These are phyloP conservation scores for Aspergillus melleus DNA, from an alignment of 2,329 filamentous ascomycete species.

Conservation along the genomic window DNA sequence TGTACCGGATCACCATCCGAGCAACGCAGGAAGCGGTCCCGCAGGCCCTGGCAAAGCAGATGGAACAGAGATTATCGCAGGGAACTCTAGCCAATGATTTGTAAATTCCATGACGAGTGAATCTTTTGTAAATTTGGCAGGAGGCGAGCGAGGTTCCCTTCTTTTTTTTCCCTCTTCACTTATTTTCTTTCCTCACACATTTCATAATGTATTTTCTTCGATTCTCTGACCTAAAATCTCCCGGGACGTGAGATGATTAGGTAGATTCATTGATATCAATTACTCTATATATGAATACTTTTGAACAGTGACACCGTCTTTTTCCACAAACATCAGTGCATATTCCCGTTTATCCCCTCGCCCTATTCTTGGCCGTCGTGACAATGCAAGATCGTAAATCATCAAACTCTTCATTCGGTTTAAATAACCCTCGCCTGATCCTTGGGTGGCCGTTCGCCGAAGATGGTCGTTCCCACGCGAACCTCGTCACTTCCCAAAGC, in stretches of 20 bases:
- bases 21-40: slow-evolving; percentile 92
- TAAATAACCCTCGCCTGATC: slow-evolving; percentile 69
- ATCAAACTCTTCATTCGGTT: slow-evolving; percentile 1
- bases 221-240: not conserved
- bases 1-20: slow-evolving; percentile 90
- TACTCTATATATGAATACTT: slow-evolving; percentile 8
- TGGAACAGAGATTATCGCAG: slow-evolving; percentile 77
- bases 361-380: not conserved
- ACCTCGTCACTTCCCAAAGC: slow-evolving; percentile 83
- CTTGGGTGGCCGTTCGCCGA: slow-evolving; percentile 78
- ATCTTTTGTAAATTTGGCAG: not conserved
- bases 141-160: not conserved
- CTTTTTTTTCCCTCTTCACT: not conserved
- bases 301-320: not conserved
- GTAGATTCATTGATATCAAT: slow-evolving; percentile 17
- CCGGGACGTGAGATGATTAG: slow-evolving; percentile 1
- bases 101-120: slow-evolving; percentile 7
- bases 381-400: slow-evolving; percentile 15
- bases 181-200: slow-evolving; percentile 4
- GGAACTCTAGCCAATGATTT: slow-evolving; percentile 35
- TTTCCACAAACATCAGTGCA: not conserved
- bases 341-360: not conserved
- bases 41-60: slow-evolving; percentile 73
- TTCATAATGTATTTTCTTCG: slow-evolving; percentile 3
- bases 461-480: slow-evolving; percentile 89